Conservation (phyloP, 768 basidiomycete genomes). For the Tubosaeta sp. region DNA sequence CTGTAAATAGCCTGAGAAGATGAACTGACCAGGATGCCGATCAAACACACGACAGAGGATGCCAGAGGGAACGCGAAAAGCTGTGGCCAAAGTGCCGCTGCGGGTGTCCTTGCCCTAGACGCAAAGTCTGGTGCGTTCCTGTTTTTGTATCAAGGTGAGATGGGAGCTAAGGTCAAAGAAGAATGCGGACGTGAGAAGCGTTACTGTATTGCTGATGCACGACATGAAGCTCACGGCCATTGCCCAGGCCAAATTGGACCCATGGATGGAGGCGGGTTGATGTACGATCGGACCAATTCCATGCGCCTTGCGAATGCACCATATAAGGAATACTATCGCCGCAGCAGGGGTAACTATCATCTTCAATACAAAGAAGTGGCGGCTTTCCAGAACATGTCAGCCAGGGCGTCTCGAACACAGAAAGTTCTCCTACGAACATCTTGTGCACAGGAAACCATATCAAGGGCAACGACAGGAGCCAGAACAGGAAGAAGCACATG, state of each 20-base stretch:
- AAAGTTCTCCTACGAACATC: slow-evolving; percentile 45
- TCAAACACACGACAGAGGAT: slow-evolving; percentile 71
- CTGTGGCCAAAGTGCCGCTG: slow-evolving; percentile 62
- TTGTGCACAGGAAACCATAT: slow-evolving; percentile 83
- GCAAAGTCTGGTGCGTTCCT: slow-evolving; percentile 78
- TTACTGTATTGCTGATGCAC: slow-evolving; percentile 78
- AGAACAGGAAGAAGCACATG: slow-evolving; percentile 84
- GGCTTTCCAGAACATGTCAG: slow-evolving; percentile 35
- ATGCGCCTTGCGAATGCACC: slow-evolving; percentile 73
- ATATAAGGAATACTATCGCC: slow-evolving; percentile 68
- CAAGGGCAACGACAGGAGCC: slow-evolving; percentile 72
- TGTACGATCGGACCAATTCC: slow-evolving; percentile 74
- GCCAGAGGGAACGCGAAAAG: slow-evolving; percentile 66
- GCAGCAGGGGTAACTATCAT: slow-evolving; percentile 68
- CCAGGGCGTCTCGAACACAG: neutral
- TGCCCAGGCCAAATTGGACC: slow-evolving; percentile 68
- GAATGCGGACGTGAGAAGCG: slow-evolving; percentile 55
- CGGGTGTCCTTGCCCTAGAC: slow-evolving; percentile 52
- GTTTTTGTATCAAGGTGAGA: slow-evolving; percentile 15
- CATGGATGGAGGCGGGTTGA: slow-evolving; percentile 58
- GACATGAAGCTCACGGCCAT: slow-evolving; percentile 72
- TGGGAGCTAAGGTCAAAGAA: slow-evolving; percentile 6
- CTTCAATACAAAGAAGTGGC: slow-evolving; percentile 78
- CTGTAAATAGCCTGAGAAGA: slow-evolving; percentile 73
- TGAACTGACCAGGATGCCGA: slow-evolving; percentile 80